phyloP scores from a whole-genome alignment of 257 asterid genomes.

The Leptodermis oblonga region DNA sequence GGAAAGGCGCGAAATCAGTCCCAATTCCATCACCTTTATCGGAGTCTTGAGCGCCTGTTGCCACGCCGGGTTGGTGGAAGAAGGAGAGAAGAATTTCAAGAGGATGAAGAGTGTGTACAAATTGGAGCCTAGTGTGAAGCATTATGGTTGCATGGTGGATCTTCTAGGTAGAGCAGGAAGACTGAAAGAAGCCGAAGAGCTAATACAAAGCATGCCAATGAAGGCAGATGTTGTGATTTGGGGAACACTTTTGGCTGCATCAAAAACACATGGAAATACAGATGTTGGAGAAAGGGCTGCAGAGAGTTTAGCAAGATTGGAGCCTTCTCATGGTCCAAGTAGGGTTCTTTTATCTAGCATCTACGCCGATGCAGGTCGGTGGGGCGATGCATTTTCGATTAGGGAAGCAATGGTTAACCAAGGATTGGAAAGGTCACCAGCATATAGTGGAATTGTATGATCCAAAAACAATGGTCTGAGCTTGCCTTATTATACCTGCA shows the following conservation, averaged over 20 bases:
- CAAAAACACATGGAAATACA: conserved; percentile 59
- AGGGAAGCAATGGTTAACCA: conserved; percentile 45
- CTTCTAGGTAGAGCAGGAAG: conserved; percentile 81
- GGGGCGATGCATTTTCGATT: conserved; percentile 66
- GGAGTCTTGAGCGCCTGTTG: conserved; percentile 91
- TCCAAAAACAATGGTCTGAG: background rate
- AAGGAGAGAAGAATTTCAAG: conserved; percentile 61
- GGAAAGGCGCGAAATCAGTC: conserved; percentile 42
- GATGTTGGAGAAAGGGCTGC: conserved; percentile 79
- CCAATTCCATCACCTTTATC: conserved; percentile 60
- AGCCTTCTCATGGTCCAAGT: conserved; percentile 90
- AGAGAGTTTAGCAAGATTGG: conserved; percentile 55
- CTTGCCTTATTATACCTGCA: background rate
- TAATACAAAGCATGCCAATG: conserved; percentile 69
- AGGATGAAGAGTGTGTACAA: conserved; percentile 50
- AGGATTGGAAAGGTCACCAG: conserved; percentile 57
- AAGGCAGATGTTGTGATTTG: conserved; percentile 77
- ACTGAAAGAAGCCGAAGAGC: conserved; percentile 67
- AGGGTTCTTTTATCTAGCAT: conserved; percentile 70
- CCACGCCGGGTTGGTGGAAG: conserved; percentile 88
- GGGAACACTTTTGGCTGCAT: conserved; percentile 78
- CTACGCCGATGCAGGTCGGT: conserved; percentile 75
- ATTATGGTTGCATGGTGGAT: conserved; percentile 94
- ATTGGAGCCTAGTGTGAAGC: conserved; percentile 73
- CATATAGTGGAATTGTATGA: conserved; percentile 68